Base-by-base conservation (phyloP, 1,284 basidiomycete genomes). In the Sanguinoderma infundibulare region DNA sequence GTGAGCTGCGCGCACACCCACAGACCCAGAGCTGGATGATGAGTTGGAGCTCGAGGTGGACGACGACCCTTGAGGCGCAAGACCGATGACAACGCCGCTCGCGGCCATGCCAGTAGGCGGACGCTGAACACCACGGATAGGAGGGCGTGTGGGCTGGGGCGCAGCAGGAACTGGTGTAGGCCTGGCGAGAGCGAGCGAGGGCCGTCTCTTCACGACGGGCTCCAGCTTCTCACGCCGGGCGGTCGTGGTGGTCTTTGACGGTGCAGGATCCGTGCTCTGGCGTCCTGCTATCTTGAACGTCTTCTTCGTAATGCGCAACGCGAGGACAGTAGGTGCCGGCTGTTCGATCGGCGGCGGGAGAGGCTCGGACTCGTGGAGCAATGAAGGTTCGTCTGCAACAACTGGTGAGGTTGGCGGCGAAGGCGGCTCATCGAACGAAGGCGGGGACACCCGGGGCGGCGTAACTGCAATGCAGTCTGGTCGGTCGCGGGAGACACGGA, bases 271-370 rank as follows among this genome's bases (percentile, higher is more conserved):
- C 6, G 38, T 54, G 38, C 57, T 56, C 44, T 56, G 55, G 17
- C 61, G 66, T 3, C 59, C 56, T 26, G 70, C 70, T 26, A 70
- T 20, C 57, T 67, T 70, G 59, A 65, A 69, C 2, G 73, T 64
- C 64, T 73, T 76, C 70, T 86, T 86, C 24, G 82, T 73, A 46
- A 84, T 82, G 30, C 78, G 79, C 40, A 83, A 67, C 26, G 80
- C 83, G 44, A 79, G 80, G 14, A 83, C 73, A 51, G 32, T 12
- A 2, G 77, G 73, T 5, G 73, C 66, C 10, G 73, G 72, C 28
- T 49, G 46, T n/a, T 10, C 26, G 36, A 69, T 57, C 5, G 60
- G 58, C 26, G 65, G 61, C 9, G 66, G 63, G 17, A 66, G 34
- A 15, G 62, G 65, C 44, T 63, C 65, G 17, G 55, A 50, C 59